These are phyloP conservation scores for Magnusiomyces tetraspermus DNA, from an alignment of 1,139 yeast genomes.

Conservation along the genomic window DNA sequence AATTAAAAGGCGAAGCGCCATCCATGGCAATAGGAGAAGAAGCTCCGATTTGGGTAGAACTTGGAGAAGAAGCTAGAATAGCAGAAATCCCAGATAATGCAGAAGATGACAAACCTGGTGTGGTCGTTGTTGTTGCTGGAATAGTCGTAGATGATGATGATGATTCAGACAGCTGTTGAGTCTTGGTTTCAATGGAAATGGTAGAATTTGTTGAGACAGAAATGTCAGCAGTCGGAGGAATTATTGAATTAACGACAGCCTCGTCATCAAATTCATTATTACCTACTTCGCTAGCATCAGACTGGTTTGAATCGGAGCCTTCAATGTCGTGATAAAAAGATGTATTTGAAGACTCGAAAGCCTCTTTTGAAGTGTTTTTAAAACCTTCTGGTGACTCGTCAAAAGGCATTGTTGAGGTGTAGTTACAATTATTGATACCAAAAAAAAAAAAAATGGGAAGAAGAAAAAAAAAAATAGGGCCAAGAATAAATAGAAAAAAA, in stretches of 20 bases:
- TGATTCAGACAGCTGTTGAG: too few species aligned
- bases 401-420: neutral
- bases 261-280: too few species aligned
- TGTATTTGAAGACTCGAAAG: neutral
- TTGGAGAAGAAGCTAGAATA: constrained; percentile 4
- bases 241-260: too few species aligned
- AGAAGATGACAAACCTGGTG: too few species aligned
- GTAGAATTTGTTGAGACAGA: too few species aligned
- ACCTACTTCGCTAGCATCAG: constrained; percentile 7
- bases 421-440: too few species aligned
- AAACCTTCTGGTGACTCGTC: neutral
- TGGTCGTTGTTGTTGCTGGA: too few species aligned
- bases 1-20: too few species aligned
- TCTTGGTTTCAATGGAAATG: too few species aligned
- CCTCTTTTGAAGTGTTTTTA: neutral
- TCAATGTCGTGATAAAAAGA: constrained; percentile 6
- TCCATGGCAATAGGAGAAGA: constrained; percentile 4
- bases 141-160: too few species aligned
- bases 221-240: too few species aligned
- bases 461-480: neutral
- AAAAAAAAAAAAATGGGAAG: neutral
- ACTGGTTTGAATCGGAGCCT: constrained; percentile 4
- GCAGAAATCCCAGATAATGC: neutral
- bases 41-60: neutral
- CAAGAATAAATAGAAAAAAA: too few species aligned